Base-by-base conservation (phyloP, 1,284 basidiomycete genomes). In the Apiotrichum porosum region DNA sequence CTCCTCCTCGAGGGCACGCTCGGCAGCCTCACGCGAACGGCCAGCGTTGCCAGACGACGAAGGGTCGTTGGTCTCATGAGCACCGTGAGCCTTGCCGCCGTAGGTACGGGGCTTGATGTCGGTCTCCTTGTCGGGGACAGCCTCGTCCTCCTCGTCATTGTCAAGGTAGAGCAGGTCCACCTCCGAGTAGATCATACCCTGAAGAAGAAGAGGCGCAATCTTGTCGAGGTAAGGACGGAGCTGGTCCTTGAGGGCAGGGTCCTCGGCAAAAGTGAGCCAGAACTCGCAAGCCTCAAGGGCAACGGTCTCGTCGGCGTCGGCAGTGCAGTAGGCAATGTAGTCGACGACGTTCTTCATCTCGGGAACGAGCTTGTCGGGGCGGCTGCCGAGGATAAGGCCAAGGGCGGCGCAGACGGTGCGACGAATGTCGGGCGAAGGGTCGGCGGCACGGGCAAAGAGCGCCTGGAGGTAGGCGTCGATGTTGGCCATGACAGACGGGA, bases 261-360 rank as follows among this genome's bases (percentile, higher is more conserved):
- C 91, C 71, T 99, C 95, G 15, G 95, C 92, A 66, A 99, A 98
- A 1, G 94, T 97, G 56, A 99, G 81, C 95, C 95, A 98, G 75
- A 99, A 98, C 78, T 99, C 95, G 80, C 92, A 97, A 13, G 95
- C 95, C 75, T 97, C 93, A 35, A 97, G 78, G 4, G 92, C 91
- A 44, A 97, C 91, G 49, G 84, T 84, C 75, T 95, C 91, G 72
- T 97, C 88, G 74, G 87, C 85, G 78, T 97, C 94, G 72, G 93
- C 90, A 10, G 91, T 97, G 31, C 91, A 97, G 76, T 93, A 98
- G 33, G 97, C 81, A 88, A 99, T 98, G 75, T 97, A 99, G 69
- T 97, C 91, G 34, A 95, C 93, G 37, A 98, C 91, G 62, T 91
- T 93, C 42, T 78, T 75, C 81, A 99, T 89, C 72, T 97, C 90